Evolutionary conservation across 1,284 basidiomycete genomes (phyloP).

Genomic region (Xerocomus cyaneibrunnescens): DNA sequence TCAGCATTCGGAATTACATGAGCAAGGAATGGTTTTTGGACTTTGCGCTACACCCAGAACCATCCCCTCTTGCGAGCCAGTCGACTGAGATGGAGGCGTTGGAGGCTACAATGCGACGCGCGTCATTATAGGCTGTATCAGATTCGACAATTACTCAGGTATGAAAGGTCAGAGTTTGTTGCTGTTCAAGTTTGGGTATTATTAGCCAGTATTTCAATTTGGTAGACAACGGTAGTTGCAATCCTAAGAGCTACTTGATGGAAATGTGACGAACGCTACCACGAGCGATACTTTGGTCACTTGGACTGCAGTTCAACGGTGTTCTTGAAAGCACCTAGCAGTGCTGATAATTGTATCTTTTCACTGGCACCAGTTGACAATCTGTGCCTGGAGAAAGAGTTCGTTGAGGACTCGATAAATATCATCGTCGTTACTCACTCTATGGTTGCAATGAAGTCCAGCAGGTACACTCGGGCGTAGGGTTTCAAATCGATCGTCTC

Average conservation of each 20-base stretch:
- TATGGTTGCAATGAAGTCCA: slow-evolving; percentile 88
- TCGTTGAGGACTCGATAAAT: background rate
- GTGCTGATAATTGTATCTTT: slow-evolving; percentile 90
- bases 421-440: slow-evolving; percentile 61
- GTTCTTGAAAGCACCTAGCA: slow-evolving; percentile 93
- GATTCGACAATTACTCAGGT: too few relatives aligned
- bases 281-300: background rate
- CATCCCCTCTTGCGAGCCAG: slow-evolving; percentile 48
- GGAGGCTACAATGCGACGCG: slow-evolving; percentile 3
- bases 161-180: background rate
- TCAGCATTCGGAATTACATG: slow-evolving; percentile 93
- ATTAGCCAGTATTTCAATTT: background rate
- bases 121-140: slow-evolving; percentile 7
- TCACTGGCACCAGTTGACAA: slow-evolving; percentile 92
- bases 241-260: background rate
- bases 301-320: slow-evolving; percentile 60
- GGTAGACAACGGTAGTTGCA: background rate
- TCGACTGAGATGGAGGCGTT: background rate
- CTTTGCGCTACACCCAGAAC: slow-evolving; percentile 56
- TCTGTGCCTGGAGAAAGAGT: slow-evolving; percentile 65
- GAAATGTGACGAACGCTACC: background rate
- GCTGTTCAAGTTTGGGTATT: background rate
- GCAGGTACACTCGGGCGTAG: slow-evolving; percentile 84
- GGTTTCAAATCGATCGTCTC: slow-evolving; percentile 85
- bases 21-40: slow-evolving; percentile 86